Evolutionary conservation across 345 rosid genomes (phyloP), one percentile per base, ranked within the genome.

Genomic region (Linum tenue): DNA sequence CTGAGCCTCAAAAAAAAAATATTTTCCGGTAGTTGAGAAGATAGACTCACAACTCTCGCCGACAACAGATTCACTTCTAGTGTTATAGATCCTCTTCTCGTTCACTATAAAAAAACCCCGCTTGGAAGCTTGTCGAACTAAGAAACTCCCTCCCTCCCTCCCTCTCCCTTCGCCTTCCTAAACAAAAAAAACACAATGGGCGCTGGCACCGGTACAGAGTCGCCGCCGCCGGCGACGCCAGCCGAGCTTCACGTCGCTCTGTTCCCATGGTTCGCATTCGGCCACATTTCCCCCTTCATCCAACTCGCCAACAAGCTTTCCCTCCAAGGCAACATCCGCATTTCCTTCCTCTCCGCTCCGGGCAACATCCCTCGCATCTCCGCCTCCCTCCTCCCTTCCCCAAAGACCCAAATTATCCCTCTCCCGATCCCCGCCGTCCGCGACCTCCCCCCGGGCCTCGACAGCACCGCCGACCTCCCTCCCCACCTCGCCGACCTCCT

Each of bases 221-320:
- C 15, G 53, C 14, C 53, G 14, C 53, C 44, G 7, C 44, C 44
- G 44, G 44, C 44, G 44, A 1, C 44, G 9, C 5, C 44, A 4
- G 14, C 53, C 53, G 55, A 64, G 66, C 69, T 68, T 55, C 72
- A 72, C 5, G 65, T 66, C 0, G 79, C 39, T 1, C 73, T 77
- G 77, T 77, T 73, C 55, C 80, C 80, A 7, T 73, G 31, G 37
- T 65, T 77, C 50, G 80, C 73, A 61, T 70, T 70, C 56, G 75
- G 77, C 57, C 80, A 70, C 63, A 73, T 77, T 44, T 70, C 55
- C 38, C 80, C 77, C 6, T 77, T 73, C 44, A 67, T 77, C n/a
- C 77, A 77, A 40, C 77, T 77, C 2, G 65, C 80, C 38, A 77
- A 73, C 39, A 70, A 70, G 77, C 77, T 77, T 11, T 64, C 72